Evolutionary conservation across 768 basidiomycete species (phyloP).

Genomic region (Obba rivulosa): DNA sequence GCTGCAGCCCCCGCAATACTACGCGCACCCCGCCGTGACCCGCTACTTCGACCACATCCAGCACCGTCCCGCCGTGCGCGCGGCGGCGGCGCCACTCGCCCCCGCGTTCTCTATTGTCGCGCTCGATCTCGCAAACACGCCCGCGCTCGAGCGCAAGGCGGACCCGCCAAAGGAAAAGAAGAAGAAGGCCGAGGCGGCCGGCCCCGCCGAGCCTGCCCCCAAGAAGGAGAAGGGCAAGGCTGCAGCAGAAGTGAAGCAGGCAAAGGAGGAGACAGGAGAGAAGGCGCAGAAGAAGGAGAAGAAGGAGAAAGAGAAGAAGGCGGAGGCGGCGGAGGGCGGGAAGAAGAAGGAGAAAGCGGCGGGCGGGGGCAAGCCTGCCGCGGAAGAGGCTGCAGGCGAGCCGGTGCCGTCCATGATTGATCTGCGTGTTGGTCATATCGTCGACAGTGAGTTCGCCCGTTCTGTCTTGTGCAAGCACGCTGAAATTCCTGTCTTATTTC

Average conservation of each 20-base stretch:
- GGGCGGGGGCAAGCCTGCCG: conserved; percentile 19
- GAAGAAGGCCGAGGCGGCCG: conserved; percentile 26
- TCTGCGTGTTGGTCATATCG: conserved; percentile 86
- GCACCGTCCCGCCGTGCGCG: conserved; percentile 54
- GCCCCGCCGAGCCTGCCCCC: conserved; percentile 20
- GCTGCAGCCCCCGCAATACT: conserved; percentile 66
- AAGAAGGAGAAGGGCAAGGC: conserved; percentile 28
- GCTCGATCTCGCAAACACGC: conserved; percentile 75
- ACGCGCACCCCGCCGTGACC: conserved; percentile 74
- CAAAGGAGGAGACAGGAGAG: conserved; percentile 23
- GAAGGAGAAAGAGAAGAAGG: conserved; percentile 39
- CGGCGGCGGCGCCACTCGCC: conserved; percentile 44
- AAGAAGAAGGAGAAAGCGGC: conserved; percentile 29
- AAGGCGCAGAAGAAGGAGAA: conserved; percentile 40
- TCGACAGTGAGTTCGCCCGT: conserved; percentile 71
- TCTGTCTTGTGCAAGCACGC: not conserved
- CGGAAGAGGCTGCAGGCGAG: conserved; percentile 66
- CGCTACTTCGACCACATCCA: conserved; percentile 98
- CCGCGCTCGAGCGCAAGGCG: conserved; percentile 64
- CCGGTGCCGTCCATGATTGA: conserved; percentile 97
- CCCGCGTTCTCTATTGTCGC: conserved; percentile 51
- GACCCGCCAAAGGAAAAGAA: conserved; percentile 81
- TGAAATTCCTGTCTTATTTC: not conserved
- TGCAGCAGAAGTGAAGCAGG: conserved; percentile 14
- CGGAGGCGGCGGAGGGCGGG: conserved; percentile 21